Evolutionary conservation across 495 filamentous ascomycete species (phyloP).

Genomic region (Mycothermus thermophilus): DNA sequence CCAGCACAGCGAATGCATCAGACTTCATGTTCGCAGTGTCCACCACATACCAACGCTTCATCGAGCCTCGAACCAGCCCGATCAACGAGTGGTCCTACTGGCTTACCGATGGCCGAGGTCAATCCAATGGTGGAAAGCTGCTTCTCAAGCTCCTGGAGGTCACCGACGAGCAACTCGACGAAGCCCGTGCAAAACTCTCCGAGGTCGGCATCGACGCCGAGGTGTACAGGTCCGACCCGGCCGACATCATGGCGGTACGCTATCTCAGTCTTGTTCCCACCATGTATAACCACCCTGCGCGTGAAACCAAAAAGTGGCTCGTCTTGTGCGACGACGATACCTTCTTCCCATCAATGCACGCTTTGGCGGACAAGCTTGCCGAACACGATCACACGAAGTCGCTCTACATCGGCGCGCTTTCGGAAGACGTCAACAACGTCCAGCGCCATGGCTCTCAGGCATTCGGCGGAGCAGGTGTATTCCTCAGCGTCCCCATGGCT

Average conservation of each 20-base stretch:
- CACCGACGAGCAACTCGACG: constrained; percentile 26
- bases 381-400: constrained; percentile 41
- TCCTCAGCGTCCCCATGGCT: constrained; percentile 50
- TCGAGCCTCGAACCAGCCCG: constrained; percentile 27
- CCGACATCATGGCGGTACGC: constrained; percentile 45
- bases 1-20: constrained; percentile 30
- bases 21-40: constrained; percentile 41
- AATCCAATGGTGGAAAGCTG: constrained; percentile 37
- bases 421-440: constrained; percentile 56
- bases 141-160: constrained; percentile 31
- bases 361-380: constrained; percentile 36
- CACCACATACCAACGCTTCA: constrained; percentile 33
- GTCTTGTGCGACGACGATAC: constrained; percentile 63
- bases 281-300: constrained; percentile 36
- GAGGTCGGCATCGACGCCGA: constrained; percentile 49
- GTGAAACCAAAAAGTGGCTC: constrained; percentile 47
- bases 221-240: constrained; percentile 45
- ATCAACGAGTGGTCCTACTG: constrained; percentile 37
- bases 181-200: constrained; percentile 24
- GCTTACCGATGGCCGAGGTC: constrained; percentile 34
- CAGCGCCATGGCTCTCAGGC: constrained; percentile 54
- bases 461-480: constrained; percentile 61
- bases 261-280: constrained; percentile 41
- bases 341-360: constrained; percentile 53
- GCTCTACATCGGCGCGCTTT: constrained; percentile 54